phyloP scores from a whole-genome alignment of 345 rosid species.

The Punica granatum region DNA sequence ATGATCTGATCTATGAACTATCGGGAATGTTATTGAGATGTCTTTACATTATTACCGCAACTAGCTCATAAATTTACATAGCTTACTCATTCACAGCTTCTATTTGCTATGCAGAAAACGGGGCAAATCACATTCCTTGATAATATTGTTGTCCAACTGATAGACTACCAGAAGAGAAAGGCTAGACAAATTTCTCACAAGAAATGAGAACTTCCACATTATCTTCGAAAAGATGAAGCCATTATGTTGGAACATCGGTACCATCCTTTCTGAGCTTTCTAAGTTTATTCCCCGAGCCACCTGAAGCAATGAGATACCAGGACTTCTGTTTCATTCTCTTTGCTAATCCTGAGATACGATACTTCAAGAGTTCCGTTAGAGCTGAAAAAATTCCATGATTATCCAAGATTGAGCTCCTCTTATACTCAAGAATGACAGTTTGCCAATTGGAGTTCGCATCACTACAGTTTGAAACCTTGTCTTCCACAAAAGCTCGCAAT shows the following conservation, averaged over 20 bases:
- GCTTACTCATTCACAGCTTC: too few relatives aligned
- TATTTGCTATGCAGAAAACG: too few relatives aligned
- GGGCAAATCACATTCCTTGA: too few relatives aligned
- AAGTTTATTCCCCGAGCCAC: conserved; percentile 10
- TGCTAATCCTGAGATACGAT: conserved; percentile 15
- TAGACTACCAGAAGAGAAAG: too few relatives aligned
- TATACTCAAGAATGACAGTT: conserved; percentile 74
- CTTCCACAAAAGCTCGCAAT: conserved; percentile 26
- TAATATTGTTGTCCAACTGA: too few relatives aligned
- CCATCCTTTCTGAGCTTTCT: conserved; percentile 3
- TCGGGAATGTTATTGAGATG: too few relatives aligned
- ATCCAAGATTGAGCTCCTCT: conserved; percentile 37
- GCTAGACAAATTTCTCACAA: conserved; percentile 25
- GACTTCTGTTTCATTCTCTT: conserved; percentile 22
- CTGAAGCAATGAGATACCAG: conserved; percentile 20
- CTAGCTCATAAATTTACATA: too few relatives aligned
- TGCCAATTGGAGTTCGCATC: conserved; percentile 45
- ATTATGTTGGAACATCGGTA: conserved; percentile 36
- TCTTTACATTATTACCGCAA: too few relatives aligned
- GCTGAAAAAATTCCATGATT: conserved; percentile 37
- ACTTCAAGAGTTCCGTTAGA: conserved; percentile 34
- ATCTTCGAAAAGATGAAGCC: background rate
- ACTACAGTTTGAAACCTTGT: conserved; percentile 46
- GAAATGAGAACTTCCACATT: conserved; percentile 20
- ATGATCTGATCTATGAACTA: too few relatives aligned